Conservation (phyloP, 129 eudicot genomes). For the Solidago caesia region DNA sequence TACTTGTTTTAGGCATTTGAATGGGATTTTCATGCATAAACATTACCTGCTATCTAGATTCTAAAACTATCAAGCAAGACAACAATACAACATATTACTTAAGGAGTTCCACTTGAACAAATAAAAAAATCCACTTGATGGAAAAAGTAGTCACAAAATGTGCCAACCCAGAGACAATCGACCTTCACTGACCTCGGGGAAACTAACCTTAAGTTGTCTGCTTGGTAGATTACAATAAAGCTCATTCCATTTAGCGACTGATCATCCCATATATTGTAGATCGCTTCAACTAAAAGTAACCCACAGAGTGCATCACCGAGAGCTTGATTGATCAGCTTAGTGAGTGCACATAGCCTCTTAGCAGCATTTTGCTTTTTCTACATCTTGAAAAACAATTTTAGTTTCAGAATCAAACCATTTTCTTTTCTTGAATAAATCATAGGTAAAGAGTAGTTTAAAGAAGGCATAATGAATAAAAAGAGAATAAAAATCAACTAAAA, state of each 20-base stretch:
- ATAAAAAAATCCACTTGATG: no score
- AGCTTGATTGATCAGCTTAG: slow-evolving; percentile 76
- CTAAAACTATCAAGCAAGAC: no score
- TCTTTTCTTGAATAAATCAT: slow-evolving; percentile 6
- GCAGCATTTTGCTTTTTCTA: slow-evolving; percentile 72
- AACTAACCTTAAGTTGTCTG: slow-evolving; percentile 80
- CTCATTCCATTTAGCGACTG: slow-evolving; percentile 63
- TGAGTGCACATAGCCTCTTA: slow-evolving; percentile 66
- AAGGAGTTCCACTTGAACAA: no score
- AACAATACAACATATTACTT: background rate
- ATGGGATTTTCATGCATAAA: no score
- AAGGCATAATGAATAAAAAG: background rate
- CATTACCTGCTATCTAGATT: no score
- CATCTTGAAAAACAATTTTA: slow-evolving; percentile 33
- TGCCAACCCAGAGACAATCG: no score
- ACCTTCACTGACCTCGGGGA: no score
- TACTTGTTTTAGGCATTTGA: no score
- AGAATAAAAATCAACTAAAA: no score
- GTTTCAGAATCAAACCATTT: slow-evolving; percentile 13
- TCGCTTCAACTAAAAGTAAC: slow-evolving; percentile 78
- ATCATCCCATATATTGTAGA: slow-evolving; percentile 76
- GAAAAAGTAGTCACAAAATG: no score
- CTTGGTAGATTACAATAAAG: slow-evolving; percentile 82
- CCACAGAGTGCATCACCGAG: slow-evolving; percentile 90
- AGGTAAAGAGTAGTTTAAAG: background rate